Conservation (phyloP, 345 rosid genomes). For the Eucalyptus erythrocorys region DNA sequence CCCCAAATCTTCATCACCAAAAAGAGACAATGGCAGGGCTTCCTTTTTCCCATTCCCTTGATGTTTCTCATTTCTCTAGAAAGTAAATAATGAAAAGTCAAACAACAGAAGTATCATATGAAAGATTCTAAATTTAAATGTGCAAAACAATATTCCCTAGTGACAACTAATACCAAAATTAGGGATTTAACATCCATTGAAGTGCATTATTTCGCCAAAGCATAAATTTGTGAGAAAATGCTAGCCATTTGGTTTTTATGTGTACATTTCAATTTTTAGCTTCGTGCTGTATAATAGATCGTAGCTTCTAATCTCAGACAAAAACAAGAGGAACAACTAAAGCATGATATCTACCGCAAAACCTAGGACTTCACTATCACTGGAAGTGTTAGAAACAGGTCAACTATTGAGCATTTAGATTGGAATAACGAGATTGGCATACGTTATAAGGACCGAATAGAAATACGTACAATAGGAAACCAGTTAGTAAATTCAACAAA, state of each 20-base stretch:
- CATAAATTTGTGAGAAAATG: not conserved
- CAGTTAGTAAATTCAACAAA: not conserved
- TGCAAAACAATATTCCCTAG: not conserved
- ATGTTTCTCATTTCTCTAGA: conserved; percentile 22
- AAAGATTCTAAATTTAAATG: not conserved
- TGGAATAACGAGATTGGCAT: not conserved
- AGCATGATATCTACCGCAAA: not conserved
- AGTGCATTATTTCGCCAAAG: not conserved
- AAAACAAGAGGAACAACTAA: not conserved
- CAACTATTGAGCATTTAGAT: not conserved
- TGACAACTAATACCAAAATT: not conserved
- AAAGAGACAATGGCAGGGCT: conserved; percentile 56
- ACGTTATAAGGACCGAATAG: not conserved
- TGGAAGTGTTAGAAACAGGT: not conserved
- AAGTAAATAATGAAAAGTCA: not conserved
- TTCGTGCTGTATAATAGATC: not conserved
- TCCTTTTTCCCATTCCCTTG: conserved; percentile 21
- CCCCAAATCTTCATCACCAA: conserved; percentile 39
- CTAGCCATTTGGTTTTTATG: not conserved
- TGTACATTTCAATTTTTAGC: not conserved
- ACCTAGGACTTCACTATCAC: not conserved
- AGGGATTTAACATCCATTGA: not conserved
- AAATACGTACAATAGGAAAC: not conserved
- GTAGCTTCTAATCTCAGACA: not conserved
- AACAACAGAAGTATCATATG: not conserved